phyloP scores from a whole-genome alignment of 2,329 filamentous ascomycete species.

The Ceratocystis alfenasii region DNA sequence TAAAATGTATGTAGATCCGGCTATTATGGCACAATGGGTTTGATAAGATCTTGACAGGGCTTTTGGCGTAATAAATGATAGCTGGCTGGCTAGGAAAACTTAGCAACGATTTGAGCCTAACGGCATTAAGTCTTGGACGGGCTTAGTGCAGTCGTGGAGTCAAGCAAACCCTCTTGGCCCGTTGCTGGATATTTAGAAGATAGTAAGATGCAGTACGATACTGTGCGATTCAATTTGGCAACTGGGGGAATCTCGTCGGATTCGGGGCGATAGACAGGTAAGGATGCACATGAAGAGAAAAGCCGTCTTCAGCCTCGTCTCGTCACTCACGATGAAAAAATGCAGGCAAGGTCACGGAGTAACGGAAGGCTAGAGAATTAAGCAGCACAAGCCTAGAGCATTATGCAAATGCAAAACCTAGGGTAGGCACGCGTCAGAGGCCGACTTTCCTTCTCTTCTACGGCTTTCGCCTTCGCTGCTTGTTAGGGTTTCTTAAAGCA shows the following conservation, averaged over 20 bases:
- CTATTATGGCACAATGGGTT: constrained; percentile 11
- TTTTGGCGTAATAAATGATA: constrained; percentile 8
- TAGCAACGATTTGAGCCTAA: constrained; percentile 4
- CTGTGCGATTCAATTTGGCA: not conserved
- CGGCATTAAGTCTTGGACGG: not conserved
- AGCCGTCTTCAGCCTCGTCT: not conserved
- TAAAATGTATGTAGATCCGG: constrained; percentile 11
- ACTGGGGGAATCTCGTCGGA: not conserved
- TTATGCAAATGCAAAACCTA: not conserved
- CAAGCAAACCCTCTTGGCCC: not conserved
- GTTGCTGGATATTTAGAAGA: no score
- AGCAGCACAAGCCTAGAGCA: not conserved
- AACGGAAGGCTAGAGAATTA: not conserved
- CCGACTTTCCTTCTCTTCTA: not conserved
- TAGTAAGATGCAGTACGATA: no score
- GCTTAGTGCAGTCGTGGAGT: not conserved
- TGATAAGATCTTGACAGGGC: constrained; percentile 10
- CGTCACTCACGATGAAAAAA: not conserved
- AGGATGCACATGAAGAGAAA: not conserved
- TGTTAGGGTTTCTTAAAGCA: not conserved
- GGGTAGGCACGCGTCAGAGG: constrained; percentile 3
- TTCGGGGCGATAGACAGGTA: not conserved
- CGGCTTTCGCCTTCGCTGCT: constrained; percentile 3
- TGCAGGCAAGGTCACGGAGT: not conserved
- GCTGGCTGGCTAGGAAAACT: not conserved